Percentiles rank a stretch among this genome's conserved stretches.
Conservation (phyloP, 306 rosid species). For the Rosa multiflora region DNA sequence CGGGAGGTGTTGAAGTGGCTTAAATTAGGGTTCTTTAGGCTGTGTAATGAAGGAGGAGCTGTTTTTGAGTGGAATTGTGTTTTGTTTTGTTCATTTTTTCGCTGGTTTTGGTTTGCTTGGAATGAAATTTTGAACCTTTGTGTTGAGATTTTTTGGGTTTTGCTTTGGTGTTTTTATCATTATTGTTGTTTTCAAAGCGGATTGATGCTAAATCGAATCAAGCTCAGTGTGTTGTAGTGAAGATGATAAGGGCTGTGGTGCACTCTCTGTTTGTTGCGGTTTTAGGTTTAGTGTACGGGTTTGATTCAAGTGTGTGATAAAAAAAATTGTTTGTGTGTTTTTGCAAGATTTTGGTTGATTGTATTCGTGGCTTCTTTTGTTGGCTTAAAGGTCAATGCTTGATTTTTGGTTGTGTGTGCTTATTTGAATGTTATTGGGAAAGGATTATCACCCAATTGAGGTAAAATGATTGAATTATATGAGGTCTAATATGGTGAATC, state of each 20-base stretch:
- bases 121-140: constrained; percentile 15
- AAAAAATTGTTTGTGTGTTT: not conserved
- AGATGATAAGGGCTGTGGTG: not conserved
- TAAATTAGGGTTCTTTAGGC: constrained; percentile 32
- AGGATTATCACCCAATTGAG: constrained; percentile 8
- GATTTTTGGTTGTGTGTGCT: not conserved
- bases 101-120: constrained; percentile 7
- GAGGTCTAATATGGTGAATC: constrained; percentile 8
- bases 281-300: not conserved
- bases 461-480: constrained; percentile 14
- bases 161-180: not conserved
- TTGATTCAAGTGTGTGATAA: not conserved
- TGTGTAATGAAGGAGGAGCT: not conserved
- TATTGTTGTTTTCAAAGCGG: not conserved
- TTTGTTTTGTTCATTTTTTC: constrained; percentile 11
- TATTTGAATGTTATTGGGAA: constrained; percentile 10
- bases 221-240: constrained; percentile 8
- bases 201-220: constrained; percentile 18
- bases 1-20: not conserved
- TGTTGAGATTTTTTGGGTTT: not conserved
- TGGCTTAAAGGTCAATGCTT: constrained; percentile 11
- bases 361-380: not conserved
- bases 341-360: not conserved
- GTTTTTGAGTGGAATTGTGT: not conserved
- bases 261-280: not conserved